Evolutionary conservation across 768 basidiomycete genomes (phyloP), one percentile per base, ranked within the genome.

Genomic region (Collybia sp.): DNA sequence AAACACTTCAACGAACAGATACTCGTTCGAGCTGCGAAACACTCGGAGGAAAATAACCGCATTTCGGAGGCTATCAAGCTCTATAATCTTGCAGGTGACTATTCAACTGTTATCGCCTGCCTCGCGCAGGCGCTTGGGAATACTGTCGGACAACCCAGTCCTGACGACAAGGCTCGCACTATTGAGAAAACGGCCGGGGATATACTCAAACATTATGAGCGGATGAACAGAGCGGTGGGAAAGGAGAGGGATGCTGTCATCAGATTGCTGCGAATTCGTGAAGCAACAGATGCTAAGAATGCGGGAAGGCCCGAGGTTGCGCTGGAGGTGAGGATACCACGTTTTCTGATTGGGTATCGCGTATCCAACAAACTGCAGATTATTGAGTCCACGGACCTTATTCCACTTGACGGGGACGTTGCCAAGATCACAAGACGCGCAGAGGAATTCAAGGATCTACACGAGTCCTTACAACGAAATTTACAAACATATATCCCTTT

Each of bases 41-140:
- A 89, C 52, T 86, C 88, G 1, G 83, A 91, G 58, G 78, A 86
- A 44, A 93, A 93, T 57, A 84, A 91, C 57, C 85, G 88, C 30
- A 75, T 89, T 33, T 76, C 85, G 1, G 93, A 97, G 61, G 93
- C 93, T 2, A 93, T 98, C 69, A 92, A 93, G 60, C 71, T 99
- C 37, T 97, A 93, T 69, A 94, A 97, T 66, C 81, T 97, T 32
- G 94, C 94, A 1, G 89, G 90, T 30, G 88, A 94, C 52, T 93
- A 93, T 60, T 68, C 77, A 12, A 91, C 89, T 18, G 95, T 98
- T 45, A 80, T 97, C 35, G 75, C 82, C 6, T 90, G 89, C 44
- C 84, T 98, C 31, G 91, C 92, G 12, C 81, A 83, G 45, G 90
- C 91, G 2, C 75, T 99, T 2, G 92, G 93, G 12, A 87, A 84